Percentiles rank a stretch among this genome's conserved stretches.
Evolutionary conservation across 2,329 filamentous ascomycete species (phyloP).

Genomic region (Trichoderma guizhouense): DNA sequence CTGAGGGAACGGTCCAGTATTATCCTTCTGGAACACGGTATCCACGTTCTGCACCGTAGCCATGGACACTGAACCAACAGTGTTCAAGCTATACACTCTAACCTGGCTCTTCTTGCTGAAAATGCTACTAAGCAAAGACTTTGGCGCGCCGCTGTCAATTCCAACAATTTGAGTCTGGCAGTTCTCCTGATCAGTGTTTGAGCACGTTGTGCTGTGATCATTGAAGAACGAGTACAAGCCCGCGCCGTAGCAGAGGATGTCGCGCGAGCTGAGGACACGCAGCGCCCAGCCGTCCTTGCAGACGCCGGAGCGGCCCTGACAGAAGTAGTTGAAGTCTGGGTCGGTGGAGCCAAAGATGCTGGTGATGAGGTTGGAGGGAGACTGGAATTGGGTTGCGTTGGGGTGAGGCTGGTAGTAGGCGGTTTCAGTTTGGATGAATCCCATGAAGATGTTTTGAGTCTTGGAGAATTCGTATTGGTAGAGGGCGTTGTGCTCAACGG

Average conservation of each 20-base stretch:
- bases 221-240: constrained; percentile 28
- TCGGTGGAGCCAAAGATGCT: constrained; percentile 9
- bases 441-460: constrained; percentile 46
- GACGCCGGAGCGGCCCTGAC: background rate
- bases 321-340: constrained; percentile 19
- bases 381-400: constrained; percentile 20
- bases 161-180: constrained; percentile 24
- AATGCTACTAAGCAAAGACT: background rate
- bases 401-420: constrained; percentile 25
- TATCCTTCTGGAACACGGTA: background rate
- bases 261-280: constrained; percentile 22
- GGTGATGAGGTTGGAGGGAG: background rate
- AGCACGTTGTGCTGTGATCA: constrained; percentile 24
- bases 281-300: constrained; percentile 28
- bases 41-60: background rate
- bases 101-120: constrained; percentile 3
- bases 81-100: constrained; percentile 22
- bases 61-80: background rate
- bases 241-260: constrained; percentile 27
- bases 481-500: constrained; percentile 32
- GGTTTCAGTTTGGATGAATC: constrained; percentile 43
- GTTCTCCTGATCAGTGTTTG: constrained; percentile 19
- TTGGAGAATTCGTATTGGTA: constrained; percentile 48
- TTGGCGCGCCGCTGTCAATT: constrained; percentile 2
- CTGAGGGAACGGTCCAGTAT: background rate